A percentile compares a stretch with the other conserved stretches of the same genome.
phyloP scores from a whole-genome alignment of 495 filamentous ascomycete genomes.

The Neurospora sp. region DNA sequence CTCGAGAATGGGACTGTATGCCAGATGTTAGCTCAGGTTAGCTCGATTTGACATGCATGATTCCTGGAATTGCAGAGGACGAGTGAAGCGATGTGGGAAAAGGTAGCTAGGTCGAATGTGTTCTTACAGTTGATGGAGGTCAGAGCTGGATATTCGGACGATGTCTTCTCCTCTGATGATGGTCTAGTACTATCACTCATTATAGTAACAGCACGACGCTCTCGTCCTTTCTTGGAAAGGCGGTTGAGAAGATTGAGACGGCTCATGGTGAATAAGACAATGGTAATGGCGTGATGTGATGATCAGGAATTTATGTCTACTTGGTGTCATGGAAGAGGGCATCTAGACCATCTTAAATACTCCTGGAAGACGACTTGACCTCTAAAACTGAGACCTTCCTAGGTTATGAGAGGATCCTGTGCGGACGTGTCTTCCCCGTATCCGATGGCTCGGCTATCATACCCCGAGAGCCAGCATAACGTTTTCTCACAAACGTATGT shows the following conservation, averaged over 20 bases:
- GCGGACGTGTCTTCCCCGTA: not conserved
- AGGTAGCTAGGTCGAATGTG: not conserved
- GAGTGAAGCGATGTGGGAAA: not conserved
- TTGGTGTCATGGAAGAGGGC: not conserved
- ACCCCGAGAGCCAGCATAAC: not conserved
- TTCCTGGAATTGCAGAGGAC: not conserved
- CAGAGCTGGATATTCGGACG: conserved; percentile 4
- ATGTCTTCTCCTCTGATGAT: not conserved
- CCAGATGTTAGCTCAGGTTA: not conserved
- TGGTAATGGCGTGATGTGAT: not conserved
- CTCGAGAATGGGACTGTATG: not conserved
- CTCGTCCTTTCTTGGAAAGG: conserved; percentile 4
- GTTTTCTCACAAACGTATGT: not conserved
- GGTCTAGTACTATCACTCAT: not conserved
- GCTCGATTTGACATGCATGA: not conserved
- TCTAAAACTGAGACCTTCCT: not conserved
- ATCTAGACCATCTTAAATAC: not conserved
- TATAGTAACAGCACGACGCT: not conserved
- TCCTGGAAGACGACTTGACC: not conserved
- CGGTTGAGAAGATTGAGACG: conserved; percentile 5
- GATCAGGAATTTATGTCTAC: not conserved
- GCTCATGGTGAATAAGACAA: conserved; percentile 3
- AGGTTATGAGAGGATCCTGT: not conserved
- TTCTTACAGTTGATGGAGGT: conserved; percentile 9
- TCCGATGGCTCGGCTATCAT: not conserved